Percentiles rank a stretch among this genome's conserved stretches.
Evolutionary conservation across 2,329 filamentous ascomycete genomes (phyloP).

Genomic region (Claviceps digitariae): DNA sequence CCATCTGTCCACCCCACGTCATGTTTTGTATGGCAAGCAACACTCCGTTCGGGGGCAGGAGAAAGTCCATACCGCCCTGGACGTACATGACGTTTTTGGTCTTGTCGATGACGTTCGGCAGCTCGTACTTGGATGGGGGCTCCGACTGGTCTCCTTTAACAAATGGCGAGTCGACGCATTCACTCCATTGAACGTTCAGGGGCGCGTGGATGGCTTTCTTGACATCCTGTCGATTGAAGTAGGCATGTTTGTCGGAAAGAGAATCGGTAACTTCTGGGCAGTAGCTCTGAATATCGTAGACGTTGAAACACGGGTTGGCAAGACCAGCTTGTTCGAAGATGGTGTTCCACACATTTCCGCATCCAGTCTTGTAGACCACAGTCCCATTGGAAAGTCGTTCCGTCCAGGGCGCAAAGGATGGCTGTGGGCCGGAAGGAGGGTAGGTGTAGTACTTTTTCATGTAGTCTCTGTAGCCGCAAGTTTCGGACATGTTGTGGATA

Average conservation of each 20-base stretch:
- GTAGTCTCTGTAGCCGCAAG: conserved; percentile 51
- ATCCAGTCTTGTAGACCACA: conserved; percentile 28
- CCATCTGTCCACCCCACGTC: conserved; percentile 60
- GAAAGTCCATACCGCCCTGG: conserved; percentile 57
- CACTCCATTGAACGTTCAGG: conserved; percentile 14
- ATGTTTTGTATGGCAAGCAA: conserved; percentile 67
- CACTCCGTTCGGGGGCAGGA: conserved; percentile 55
- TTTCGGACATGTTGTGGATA: conserved; percentile 36
- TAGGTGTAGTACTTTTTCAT: conserved; percentile 50
- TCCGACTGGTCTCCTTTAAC: conserved; percentile 11
- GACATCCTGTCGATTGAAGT: conserved; percentile 60
- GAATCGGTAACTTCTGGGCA: conserved; percentile 61
- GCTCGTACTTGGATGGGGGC: conserved; percentile 40
- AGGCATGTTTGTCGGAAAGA: conserved; percentile 57
- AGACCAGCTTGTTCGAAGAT: conserved; percentile 38
- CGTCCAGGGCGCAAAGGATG: conserved; percentile 30
- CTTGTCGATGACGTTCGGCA: conserved; percentile 59
- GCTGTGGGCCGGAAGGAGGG: conserved; percentile 51
- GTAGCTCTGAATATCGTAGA: conserved; percentile 59
- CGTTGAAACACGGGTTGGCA: conserved; percentile 66
- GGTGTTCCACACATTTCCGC: conserved; percentile 41
- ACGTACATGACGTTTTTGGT: conserved; percentile 62
- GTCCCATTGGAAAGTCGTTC: conserved; percentile 15
- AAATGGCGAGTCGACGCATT: conserved; percentile 7
- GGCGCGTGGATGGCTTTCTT: conserved; percentile 56